phyloP scores from a whole-genome alignment of 306 rosid genomes.

The Astragalus membranaceus region DNA sequence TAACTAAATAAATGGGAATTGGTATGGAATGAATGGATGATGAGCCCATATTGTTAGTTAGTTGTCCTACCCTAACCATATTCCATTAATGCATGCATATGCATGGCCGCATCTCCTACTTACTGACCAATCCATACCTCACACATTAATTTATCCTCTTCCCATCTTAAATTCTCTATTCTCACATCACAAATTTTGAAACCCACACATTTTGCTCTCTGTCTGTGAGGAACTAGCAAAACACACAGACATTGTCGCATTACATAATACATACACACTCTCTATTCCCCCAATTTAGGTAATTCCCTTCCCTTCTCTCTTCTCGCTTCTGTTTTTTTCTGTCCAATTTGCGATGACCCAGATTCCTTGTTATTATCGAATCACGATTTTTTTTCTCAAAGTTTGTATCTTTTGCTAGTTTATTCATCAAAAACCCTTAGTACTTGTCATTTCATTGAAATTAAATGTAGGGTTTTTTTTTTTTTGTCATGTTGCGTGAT shows the following conservation, averaged over 20 bases:
- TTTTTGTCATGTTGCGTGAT: neutral
- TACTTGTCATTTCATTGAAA: neutral
- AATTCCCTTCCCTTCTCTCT: neutral
- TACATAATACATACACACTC: neutral
- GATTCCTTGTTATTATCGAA: conserved; percentile 3
- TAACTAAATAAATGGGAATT: too few relatives aligned
- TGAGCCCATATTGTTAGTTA: conserved; percentile 16
- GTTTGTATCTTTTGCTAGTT: neutral
- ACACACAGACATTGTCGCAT: neutral
- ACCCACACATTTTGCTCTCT: neutral
- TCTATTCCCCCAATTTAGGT: conserved; percentile 10
- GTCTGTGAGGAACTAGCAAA: neutral
- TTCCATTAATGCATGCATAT: conserved; percentile 35
- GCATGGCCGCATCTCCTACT: conserved; percentile 13
- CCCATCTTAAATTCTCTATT: neutral
- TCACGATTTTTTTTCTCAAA: neutral
- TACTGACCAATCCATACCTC: neutral
- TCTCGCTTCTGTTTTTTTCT: neutral
- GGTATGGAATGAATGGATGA: conserved; percentile 17
- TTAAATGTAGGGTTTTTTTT: neutral
- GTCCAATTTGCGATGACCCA: neutral
- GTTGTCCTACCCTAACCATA: conserved; percentile 77
- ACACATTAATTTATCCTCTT: neutral
- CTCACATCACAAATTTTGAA: neutral
- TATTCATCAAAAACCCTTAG: neutral